A percentile compares a stretch with the other conserved stretches of the same genome.
phyloP scores from a whole-genome alignment of 345 rosid genomes.

The Gossypium raimondii region DNA sequence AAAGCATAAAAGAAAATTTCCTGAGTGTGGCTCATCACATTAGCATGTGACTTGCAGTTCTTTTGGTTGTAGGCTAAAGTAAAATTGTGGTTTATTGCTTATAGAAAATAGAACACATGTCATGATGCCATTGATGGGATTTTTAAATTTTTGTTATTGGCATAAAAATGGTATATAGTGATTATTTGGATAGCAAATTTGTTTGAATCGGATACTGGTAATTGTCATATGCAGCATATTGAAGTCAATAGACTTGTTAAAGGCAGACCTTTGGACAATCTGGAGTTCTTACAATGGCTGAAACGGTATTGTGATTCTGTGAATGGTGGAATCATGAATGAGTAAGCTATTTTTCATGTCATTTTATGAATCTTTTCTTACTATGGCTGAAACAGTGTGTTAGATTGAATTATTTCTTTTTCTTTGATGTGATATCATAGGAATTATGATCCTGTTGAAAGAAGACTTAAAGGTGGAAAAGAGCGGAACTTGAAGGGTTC shows the following conservation, averaged over 20 bases:
- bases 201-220: background rate
- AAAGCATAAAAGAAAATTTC: background rate
- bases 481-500: conserved; percentile 48
- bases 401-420: background rate
- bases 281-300: conserved; percentile 97
- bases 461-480: conserved; percentile 78
- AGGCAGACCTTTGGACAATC: conserved; percentile 91
- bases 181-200: background rate
- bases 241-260: conserved; percentile 93
- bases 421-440: conserved; percentile 29
- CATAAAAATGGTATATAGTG: background rate
- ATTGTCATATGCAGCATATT: conserved; percentile 50
- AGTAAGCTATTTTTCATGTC: conserved; percentile 38
- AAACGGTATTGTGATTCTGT: conserved; percentile 93
- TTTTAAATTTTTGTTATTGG: background rate
- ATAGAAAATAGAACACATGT: background rate
- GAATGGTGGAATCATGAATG: conserved; percentile 94
- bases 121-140: background rate
- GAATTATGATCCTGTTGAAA: conserved; percentile 85
- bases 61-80: background rate
- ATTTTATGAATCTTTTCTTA: background rate
- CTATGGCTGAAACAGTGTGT: background rate
- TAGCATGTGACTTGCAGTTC: background rate
- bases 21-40: background rate
- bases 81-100: background rate